Evolutionary conservation across 208 protist species (phyloP).

Genomic region (Acanthamoeba healyi): DNA sequence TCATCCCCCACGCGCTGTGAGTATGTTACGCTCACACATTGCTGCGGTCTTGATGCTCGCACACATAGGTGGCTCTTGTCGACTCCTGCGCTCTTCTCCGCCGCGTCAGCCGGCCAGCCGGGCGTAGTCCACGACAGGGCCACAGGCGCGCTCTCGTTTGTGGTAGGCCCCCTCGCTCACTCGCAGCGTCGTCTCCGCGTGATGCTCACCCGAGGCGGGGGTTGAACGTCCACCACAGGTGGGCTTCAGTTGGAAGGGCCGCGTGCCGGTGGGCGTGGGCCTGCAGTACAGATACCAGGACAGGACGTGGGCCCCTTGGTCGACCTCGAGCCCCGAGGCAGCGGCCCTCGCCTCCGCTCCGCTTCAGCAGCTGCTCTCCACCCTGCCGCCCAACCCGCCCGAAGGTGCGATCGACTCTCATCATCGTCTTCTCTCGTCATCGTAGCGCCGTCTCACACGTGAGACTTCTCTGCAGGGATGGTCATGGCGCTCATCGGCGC

Average conservation of each 20-base stretch:
- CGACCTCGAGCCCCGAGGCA: background rate
- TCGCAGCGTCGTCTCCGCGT: background rate
- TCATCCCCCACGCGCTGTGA: background rate
- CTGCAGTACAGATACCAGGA: conserved; percentile 33
- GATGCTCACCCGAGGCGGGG: background rate
- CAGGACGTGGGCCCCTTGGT: background rate
- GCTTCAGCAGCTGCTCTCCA: conserved; percentile 30
- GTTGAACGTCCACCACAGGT: background rate
- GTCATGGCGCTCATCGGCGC: background rate
- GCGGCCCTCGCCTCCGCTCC: background rate
- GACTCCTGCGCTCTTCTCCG: background rate
- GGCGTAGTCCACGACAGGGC: conserved; percentile 18
- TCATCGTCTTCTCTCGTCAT: background rate
- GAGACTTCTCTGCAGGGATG: background rate
- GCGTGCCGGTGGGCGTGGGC: background rate
- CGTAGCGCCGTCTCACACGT: too few relatives aligned
- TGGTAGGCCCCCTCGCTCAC: background rate
- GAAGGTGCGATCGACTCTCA: background rate
- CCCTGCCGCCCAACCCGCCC: background rate
- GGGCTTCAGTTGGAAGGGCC: conserved; percentile 17
- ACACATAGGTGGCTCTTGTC: conserved; percentile 21
- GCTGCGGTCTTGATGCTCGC: background rate
- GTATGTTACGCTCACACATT: background rate
- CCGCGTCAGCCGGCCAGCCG: background rate
- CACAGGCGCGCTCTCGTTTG: conserved; percentile 10